Base-by-base conservation (phyloP, 306 rosid species). In the Cicer judaicum region DNA sequence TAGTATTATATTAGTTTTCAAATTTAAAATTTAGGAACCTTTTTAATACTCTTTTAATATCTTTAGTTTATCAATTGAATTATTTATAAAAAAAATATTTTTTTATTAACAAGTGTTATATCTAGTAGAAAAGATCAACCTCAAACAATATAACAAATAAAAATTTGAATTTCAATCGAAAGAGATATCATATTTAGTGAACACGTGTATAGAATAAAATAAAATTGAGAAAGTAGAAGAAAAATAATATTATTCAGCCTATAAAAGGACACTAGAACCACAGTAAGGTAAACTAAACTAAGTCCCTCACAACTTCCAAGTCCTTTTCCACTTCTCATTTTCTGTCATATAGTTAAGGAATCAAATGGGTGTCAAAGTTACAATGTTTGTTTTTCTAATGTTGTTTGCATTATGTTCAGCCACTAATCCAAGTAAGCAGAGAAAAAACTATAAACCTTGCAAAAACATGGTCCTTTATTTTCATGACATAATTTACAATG, bases 401-500 rank as follows among this genome's bases (percentile, higher is more conserved):
- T 13, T 73, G 6, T 40, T 85, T 47, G 59, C 80, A 50, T 61
- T 80, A 10, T 66, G 81, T 50, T 84, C 86, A 13, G 88, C 84
- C 64, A 49, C 1, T 44, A 5, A 6, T 56, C 86, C 85, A 1
- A 19, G 39, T 18, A 80, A 63, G 40, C 77, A 70, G 15, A 83
- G 34, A 24, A 83, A 21, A 12, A 79, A 71, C 14, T 13, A 63
- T 1, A 70, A 59, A 36, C 91, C 98, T 57, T 93, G 97, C 84
- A 89, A 91, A 72, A 18, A 79, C 44, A 7, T 93, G 7, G 80
- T 80, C 13, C 75, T 91, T 1, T 91, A 70, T 75, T 91, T 89
- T 69, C 98, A 93, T 39, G 97, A 91, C 70, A 68, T 89, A 1
- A 9, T 93, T 0, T 91, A 88, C 89, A 88, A 93, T 11, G 92